These are phyloP conservation scores for Candida glucosophila DNA, from an alignment of 1,139 yeast species.

Conservation along the genomic window DNA sequence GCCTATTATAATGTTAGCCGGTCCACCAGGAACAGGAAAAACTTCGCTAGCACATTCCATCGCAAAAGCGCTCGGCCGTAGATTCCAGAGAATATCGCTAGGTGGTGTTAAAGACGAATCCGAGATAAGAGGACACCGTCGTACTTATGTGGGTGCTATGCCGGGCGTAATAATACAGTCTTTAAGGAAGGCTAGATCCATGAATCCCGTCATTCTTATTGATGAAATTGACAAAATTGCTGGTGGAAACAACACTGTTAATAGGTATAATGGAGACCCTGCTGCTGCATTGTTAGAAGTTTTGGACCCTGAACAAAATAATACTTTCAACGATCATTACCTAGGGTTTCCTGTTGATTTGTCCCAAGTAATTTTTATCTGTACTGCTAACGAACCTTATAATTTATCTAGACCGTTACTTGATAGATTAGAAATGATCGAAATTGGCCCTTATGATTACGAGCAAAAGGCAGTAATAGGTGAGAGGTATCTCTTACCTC, in stretches of 20 bases:
- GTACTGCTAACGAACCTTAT: slow-evolving; percentile 83
- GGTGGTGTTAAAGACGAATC: slow-evolving; percentile 91
- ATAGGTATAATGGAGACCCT: slow-evolving; percentile 72
- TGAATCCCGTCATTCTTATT: slow-evolving; percentile 82
- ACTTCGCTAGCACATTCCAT: slow-evolving; percentile 84
- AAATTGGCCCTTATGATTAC: slow-evolving; percentile 73
- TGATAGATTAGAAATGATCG: slow-evolving; percentile 82
- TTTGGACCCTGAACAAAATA: slow-evolving; percentile 85
- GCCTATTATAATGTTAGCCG: slow-evolving; percentile 76
- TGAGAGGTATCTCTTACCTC: slow-evolving; percentile 62
- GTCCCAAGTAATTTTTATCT: slow-evolving; percentile 75
- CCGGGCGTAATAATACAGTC: slow-evolving; percentile 83
- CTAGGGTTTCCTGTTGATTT: slow-evolving; percentile 83
- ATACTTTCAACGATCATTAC: slow-evolving; percentile 73
- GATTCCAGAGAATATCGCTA: slow-evolving; percentile 74
- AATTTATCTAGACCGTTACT: slow-evolving; percentile 71
- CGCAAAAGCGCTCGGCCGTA: slow-evolving; percentile 71
- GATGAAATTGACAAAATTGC: slow-evolving; percentile 87
- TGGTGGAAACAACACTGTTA: slow-evolving; percentile 43
- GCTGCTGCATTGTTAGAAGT: slow-evolving; percentile 90
- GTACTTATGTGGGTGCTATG: slow-evolving; percentile 92
- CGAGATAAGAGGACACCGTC: slow-evolving; percentile 84
- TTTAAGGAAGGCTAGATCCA: slow-evolving; percentile 64
- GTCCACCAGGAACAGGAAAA: slow-evolving; percentile 96
- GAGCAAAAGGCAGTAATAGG: slow-evolving; percentile 76